Evolutionary conservation across 164 flowering plant genomes (phyloP), one percentile per base, ranked within the genome.

Genomic region (Platanus orientalis): DNA sequence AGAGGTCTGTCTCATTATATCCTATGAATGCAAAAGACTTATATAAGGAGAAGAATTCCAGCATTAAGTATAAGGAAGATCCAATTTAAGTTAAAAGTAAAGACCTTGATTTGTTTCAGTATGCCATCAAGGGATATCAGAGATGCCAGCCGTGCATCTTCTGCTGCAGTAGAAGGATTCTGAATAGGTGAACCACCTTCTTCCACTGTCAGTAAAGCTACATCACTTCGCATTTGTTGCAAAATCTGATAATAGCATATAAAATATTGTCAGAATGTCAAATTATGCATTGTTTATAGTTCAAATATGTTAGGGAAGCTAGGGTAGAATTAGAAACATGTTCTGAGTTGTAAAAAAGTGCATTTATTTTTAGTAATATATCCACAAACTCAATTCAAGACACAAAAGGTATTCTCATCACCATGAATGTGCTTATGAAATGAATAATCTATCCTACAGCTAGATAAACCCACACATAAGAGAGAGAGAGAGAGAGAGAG

Each of bases 111-210:
- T 88, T 86, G 94, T 75, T 90, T 95, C 82, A 95, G 58, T 65
- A 95, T 82, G 76, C 83, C 84, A 78, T 90, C 97, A 45, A 92
- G 94, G 65, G 97, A 84, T 67, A 95, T 89, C 24, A 95, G 86
- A 68, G 99, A 95, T 58, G 99, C 99, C 39, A 95, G 74, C 65
- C 99, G 81, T 59, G 97, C 92, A 81, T 95, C 99, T 79, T 95
- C 99, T 58, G 83, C 85, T 57, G 96, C 96, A 60, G 96, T 89
- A 55, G 96, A 85, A 71, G 96, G 97, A 74, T 84, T 88, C 25
- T 71, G 79, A 64, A 92, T 68, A 4, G 97, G 94, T 57, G 85
- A 72, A 61, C 85, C 85, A 58, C 92, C 92, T 66, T 78, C 87
- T 73, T 88, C 92, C 71, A 86, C 63, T 42, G 79, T 77, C 42